Percentiles rank a stretch among this genome's conserved stretches.
Conservation (phyloP, 345 rosid genomes). For the Hibiscus trionum region DNA sequence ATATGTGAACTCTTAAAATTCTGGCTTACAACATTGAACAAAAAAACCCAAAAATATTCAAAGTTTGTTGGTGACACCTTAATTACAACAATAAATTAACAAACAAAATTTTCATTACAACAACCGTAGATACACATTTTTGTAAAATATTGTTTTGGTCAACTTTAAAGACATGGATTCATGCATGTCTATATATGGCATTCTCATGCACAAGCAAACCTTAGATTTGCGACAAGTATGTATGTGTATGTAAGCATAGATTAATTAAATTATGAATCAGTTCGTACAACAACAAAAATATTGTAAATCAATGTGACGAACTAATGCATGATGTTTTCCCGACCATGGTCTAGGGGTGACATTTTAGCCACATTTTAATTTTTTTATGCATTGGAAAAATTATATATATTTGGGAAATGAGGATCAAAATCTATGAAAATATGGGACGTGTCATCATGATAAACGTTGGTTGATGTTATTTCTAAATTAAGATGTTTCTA, state of each 20-base stretch:
- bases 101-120: conserved; percentile 30
- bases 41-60: conserved; percentile 19
- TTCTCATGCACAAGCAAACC: conserved; percentile 30
- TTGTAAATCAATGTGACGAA: neutral
- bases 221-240: conserved; percentile 31
- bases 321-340: conserved; percentile 11
- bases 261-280: neutral
- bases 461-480: conserved; percentile 9
- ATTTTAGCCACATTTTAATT: conserved; percentile 8
- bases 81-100: conserved; percentile 41
- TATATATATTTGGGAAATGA: no score
- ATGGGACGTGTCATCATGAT: conserved; percentile 5
- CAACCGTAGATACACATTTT: conserved; percentile 1
- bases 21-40: no score
- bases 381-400: neutral
- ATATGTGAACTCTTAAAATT: no score
- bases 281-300: neutral
- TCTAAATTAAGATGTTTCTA: neutral
- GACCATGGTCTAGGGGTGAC: neutral
- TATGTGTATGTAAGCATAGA: conserved; percentile 12
- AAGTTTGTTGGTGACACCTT: conserved; percentile 44
- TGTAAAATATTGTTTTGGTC: conserved; percentile 17
- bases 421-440: conserved; percentile 1
- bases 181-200: conserved; percentile 14
- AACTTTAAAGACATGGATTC: conserved; percentile 15